Base-by-base conservation (phyloP, 2,329 filamentous ascomycete genomes). In the Anthostomella pinea region DNA sequence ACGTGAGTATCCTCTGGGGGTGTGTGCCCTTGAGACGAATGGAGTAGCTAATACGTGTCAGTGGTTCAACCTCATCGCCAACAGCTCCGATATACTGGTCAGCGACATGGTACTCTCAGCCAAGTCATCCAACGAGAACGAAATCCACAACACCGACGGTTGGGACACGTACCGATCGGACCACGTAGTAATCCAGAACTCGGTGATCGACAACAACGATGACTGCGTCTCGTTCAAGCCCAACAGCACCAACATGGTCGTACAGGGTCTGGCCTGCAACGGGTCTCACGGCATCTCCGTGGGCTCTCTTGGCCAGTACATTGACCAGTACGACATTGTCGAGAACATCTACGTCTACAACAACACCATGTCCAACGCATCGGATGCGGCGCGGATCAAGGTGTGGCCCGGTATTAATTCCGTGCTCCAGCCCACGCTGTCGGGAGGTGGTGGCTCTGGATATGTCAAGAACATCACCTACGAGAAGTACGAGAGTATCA, bases 181-280 rank as follows among this genome's bases (percentile, higher is more conserved):
- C 16, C 72, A 75, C 32, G 69, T 86, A 22, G 73, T 81, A 0
- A 84, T 86, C 22, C 81, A 85, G 51, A 77, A 85, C 54, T 83
- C 77, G 0, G 59, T 73, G 17, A 73, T 81, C 45, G 68, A 76
- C 56, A 84, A 84, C 48, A 78, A 77, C 22, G 81, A 85, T 54
- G 75, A 87, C 55, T 87, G 83, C 42, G 79, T 87, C 9, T 81
- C 80, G 1, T 86, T 87, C 70, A 87, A 87, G 60, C 82, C 82
- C 13, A 87, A 86, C 57, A 80, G 73, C 49, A 85, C 80, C 27
- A 73, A 84, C 45, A 75, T 86, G 6, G 58, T 86, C 4, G 73
- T 86, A 5, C 81, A 86, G 55, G 79, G 81, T 43, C 63, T 87
- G 4, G 63, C 68, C 41, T 87, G 83, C 62, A 82, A 81, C 51